phyloP scores from a whole-genome alignment of 1,139 yeast genomes.

The Blastobotrys indianensis region DNA sequence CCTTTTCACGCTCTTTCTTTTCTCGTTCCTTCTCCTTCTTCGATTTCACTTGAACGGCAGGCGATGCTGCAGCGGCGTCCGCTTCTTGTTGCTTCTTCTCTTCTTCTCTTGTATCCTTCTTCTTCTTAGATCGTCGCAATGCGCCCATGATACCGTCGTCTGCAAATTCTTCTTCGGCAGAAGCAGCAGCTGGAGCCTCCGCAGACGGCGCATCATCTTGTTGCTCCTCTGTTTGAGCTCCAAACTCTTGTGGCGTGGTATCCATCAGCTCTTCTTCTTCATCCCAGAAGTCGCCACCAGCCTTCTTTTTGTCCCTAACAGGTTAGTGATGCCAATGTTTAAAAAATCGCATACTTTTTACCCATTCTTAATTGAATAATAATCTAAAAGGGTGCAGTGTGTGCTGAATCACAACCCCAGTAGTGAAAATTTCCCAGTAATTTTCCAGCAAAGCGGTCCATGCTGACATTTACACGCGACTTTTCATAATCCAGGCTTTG shows the following conservation, averaged over 20 bases:
- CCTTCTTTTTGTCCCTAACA: slow-evolving; percentile 41
- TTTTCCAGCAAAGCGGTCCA: not conserved
- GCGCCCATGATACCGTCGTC: slow-evolving; percentile 74
- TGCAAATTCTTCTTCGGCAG: slow-evolving; percentile 41
- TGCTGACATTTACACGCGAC: not conserved
- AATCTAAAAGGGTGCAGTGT: too few relatives aligned
- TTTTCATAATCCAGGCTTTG: slow-evolving; percentile 1
- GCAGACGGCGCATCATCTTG: slow-evolving; percentile 21
- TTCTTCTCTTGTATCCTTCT: slow-evolving; percentile 56
- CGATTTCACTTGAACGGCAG: slow-evolving; percentile 50
- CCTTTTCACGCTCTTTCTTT: slow-evolving; percentile 96
- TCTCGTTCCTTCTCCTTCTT: slow-evolving; percentile 97
- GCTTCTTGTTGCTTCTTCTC: slow-evolving; percentile 39
- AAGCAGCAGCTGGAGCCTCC: slow-evolving; percentile 22
- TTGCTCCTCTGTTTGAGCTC: slow-evolving; percentile 24
- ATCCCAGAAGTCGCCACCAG: slow-evolving; percentile 75
- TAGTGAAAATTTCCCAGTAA: not conserved
- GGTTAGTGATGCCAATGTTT: slow-evolving; percentile 4
- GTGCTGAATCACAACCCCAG: too few relatives aligned
- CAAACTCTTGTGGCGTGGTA: slow-evolving; percentile 54
- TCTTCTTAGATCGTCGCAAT: slow-evolving; percentile 70
- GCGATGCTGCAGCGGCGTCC: slow-evolving; percentile 33
- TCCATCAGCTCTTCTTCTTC: slow-evolving; percentile 60
- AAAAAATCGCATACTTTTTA: slow-evolving; percentile 27
- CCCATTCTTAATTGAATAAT: slow-evolving; percentile 26